Conservation (phyloP, 1,284 basidiomycete genomes). For the Cystobasidium sp. region DNA sequence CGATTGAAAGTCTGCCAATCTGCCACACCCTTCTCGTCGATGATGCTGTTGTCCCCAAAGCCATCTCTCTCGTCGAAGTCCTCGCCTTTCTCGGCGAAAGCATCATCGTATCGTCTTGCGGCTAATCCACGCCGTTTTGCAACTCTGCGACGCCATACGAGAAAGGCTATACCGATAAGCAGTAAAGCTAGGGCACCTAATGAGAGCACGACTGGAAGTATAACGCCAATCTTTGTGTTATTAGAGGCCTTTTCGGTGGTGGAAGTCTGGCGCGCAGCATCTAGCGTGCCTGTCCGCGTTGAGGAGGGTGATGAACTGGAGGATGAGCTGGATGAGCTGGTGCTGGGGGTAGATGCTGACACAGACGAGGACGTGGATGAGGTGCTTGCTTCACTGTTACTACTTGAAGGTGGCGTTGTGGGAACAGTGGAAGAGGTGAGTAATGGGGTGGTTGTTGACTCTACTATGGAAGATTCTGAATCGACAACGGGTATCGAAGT, state of each 20-base stretch:
- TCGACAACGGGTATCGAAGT: neutral
- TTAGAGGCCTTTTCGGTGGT: neutral
- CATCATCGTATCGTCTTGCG: slow-evolving; percentile 24
- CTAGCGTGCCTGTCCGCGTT: neutral
- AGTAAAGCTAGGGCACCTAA: slow-evolving; percentile 35
- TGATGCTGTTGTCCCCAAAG: neutral
- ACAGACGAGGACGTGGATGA: neutral
- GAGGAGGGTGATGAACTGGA: slow-evolving; percentile 5
- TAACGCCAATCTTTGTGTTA: slow-evolving; percentile 10
- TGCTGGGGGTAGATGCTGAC: neutral
- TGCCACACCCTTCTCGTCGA: neutral
- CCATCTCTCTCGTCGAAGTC: neutral
- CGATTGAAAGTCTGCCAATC: slow-evolving; percentile 19
- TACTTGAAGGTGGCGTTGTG: neutral
- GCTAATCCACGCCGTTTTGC: slow-evolving; percentile 14
- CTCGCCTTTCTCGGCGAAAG: slow-evolving; percentile 21
- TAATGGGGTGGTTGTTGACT: neutral
- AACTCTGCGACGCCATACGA: slow-evolving; percentile 28
- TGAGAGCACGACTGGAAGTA: slow-evolving; percentile 35
- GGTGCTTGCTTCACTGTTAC: neutral
- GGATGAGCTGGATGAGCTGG: neutral
- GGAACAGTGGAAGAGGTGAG: neutral
- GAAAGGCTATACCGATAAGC: slow-evolving; percentile 10
- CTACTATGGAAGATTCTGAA: neutral
- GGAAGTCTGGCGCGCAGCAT: neutral